Conservation (phyloP, 2,329 filamentous ascomycete genomes). For the Diplodia scrobiculata region DNA sequence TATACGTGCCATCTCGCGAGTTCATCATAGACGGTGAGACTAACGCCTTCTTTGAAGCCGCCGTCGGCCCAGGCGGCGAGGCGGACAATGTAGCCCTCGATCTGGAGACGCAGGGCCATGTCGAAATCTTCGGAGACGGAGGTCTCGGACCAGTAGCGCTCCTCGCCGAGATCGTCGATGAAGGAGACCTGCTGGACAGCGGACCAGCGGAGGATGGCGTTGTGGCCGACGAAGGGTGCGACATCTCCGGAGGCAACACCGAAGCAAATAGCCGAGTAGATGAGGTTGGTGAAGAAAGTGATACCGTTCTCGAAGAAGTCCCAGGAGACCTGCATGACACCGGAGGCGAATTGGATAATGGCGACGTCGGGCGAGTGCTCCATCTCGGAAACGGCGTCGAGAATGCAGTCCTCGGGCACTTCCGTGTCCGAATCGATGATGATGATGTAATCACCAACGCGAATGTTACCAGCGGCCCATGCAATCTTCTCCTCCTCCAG, state of each 20-base stretch:
- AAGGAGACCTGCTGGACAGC: conserved; percentile 62
- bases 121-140: conserved; percentile 80
- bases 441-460: conserved; percentile 58
- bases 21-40: conserved; percentile 72
- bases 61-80: conserved; percentile 68
- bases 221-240: conserved; percentile 76
- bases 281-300: conserved; percentile 76
- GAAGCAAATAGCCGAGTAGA: conserved; percentile 73
- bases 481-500: conserved; percentile 67
- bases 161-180: conserved; percentile 60
- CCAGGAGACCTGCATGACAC: conserved; percentile 28
- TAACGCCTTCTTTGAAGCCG: conserved; percentile 74
- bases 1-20: conserved; percentile 58
- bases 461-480: conserved; percentile 83
- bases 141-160: conserved; percentile 73
- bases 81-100: conserved; percentile 67
- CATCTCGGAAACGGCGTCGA: conserved; percentile 81
- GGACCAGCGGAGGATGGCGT: conserved; percentile 72
- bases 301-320: conserved; percentile 46
- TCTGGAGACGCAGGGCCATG: conserved; percentile 71
- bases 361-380: conserved; percentile 76
- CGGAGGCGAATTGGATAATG: conserved; percentile 48
- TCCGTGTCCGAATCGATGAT: conserved; percentile 65
- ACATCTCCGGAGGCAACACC: conserved; percentile 71
- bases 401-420: conserved; percentile 73